phyloP scores from a whole-genome alignment of 352 stramenopile species.

The Aphanomyces astaci region DNA sequence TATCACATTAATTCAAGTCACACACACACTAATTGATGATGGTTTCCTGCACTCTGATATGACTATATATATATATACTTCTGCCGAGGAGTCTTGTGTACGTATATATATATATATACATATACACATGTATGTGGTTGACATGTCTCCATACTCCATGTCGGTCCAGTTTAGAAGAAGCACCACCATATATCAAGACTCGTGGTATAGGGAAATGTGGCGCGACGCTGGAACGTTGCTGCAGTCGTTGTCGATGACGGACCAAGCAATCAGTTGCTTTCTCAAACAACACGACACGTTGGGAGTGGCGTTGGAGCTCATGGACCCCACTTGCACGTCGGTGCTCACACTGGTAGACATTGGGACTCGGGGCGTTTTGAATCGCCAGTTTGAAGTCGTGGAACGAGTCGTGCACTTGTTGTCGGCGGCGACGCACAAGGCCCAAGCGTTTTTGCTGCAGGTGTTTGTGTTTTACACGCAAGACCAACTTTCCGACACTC shows the following conservation, averaged over 20 bases:
- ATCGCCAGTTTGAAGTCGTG: background rate
- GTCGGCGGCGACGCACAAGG: background rate
- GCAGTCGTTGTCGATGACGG: background rate
- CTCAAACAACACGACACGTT: background rate
- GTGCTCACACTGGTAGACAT: background rate
- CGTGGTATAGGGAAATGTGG: constrained; percentile 4
- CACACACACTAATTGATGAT: no score
- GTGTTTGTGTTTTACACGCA: background rate
- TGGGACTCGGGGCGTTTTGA: background rate
- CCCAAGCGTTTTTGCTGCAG: background rate
- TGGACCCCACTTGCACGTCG: background rate
- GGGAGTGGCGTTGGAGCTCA: background rate
- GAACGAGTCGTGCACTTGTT: background rate
- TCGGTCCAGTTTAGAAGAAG: no score
- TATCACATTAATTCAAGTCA: no score
- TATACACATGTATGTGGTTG: no score
- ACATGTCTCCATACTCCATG: no score
- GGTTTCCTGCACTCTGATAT: no score
- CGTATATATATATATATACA: no score
- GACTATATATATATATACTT: no score
- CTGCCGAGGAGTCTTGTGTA: no score
- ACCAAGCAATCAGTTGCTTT: constrained; percentile 11
- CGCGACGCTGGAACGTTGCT: background rate
- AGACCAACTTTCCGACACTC: background rate
- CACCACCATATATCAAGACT: no score